These are phyloP conservation scores for Podaxis sp. DNA, from an alignment of 768 basidiomycete genomes.

Conservation along the genomic window DNA sequence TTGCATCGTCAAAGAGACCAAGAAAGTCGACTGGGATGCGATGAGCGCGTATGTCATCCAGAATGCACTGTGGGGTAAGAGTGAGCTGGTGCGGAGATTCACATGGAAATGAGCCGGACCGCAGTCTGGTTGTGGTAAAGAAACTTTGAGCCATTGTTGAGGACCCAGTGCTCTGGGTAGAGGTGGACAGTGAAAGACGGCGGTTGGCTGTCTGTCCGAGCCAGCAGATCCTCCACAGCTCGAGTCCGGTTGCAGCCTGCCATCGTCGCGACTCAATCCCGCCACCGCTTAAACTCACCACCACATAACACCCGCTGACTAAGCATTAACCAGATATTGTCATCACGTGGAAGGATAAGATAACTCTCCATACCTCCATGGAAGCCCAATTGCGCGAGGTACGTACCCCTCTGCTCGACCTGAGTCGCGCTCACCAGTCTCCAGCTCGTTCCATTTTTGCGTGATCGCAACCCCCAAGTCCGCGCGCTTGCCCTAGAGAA, in stretches of 20 bases:
- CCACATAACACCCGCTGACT: slow-evolving; percentile 1
- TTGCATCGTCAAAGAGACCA: slow-evolving; percentile 71
- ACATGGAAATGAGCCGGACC: slow-evolving; percentile 29
- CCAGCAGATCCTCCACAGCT: slow-evolving; percentile 57
- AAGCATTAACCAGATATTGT: neutral
- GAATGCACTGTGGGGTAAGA: slow-evolving; percentile 50
- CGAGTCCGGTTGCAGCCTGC: slow-evolving; percentile 75
- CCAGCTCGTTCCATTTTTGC: slow-evolving; percentile 83
- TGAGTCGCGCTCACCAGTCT: neutral
- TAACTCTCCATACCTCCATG: slow-evolving; percentile 23
- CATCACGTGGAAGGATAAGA: slow-evolving; percentile 7
- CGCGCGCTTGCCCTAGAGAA: slow-evolving; percentile 84
- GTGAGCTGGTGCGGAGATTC: neutral
- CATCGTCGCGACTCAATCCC: slow-evolving; percentile 38
- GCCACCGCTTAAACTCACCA: neutral
- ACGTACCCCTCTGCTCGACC: slow-evolving; percentile 5
- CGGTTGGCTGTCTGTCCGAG: slow-evolving; percentile 49
- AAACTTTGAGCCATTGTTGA: slow-evolving; percentile 81
- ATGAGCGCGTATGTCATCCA: slow-evolving; percentile 81
- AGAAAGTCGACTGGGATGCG: slow-evolving; percentile 86
- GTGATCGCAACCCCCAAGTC: slow-evolving; percentile 84
- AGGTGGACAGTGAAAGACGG: slow-evolving; percentile 82
- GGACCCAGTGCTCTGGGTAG: slow-evolving; percentile 76
- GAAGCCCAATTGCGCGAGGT: slow-evolving; percentile 49
- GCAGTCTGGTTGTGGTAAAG: slow-evolving; percentile 78